phyloP scores from a whole-genome alignment of 2,329 filamentous ascomycete genomes.

The Dactylonectria estremocensis region DNA sequence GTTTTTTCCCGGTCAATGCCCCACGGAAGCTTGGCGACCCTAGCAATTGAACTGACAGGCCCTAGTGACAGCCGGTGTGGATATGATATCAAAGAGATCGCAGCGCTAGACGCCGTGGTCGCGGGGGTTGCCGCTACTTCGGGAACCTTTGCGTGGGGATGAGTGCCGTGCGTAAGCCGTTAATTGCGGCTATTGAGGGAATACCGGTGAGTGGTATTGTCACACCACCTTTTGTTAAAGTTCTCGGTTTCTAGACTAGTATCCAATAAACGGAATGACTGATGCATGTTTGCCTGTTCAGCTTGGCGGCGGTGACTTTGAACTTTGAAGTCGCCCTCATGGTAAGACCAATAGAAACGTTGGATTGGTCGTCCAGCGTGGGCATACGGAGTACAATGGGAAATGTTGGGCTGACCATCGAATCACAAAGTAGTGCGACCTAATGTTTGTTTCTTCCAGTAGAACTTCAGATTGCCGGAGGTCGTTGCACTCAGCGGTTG shows the following conservation, averaged over 20 bases:
- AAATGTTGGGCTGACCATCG: conserved; percentile 6
- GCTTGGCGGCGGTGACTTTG: conserved; percentile 61
- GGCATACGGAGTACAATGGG: not conserved
- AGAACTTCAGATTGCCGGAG: conserved; percentile 59
- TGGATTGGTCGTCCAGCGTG: not conserved
- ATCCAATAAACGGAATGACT: conserved; percentile 20
- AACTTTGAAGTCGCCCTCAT: conserved; percentile 64
- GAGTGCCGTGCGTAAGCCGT: conserved; percentile 58
- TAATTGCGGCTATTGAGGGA: conserved; percentile 66
- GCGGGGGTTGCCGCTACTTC: conserved; percentile 54
- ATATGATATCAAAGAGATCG: conserved; percentile 53
- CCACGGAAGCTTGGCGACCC: not conserved
- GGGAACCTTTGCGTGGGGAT: conserved; percentile 59
- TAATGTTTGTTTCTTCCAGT: conserved; percentile 55
- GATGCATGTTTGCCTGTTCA: conserved; percentile 42
- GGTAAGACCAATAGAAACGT: conserved; percentile 49
- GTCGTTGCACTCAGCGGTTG: conserved; percentile 59
- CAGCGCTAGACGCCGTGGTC: conserved; percentile 51
- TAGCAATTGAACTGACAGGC: not conserved
- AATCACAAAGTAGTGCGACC: conserved; percentile 52
- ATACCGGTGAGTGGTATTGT: conserved; percentile 60
- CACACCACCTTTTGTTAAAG: not conserved
- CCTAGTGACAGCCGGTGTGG: conserved; percentile 51
- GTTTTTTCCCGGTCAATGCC: conserved; percentile 54
- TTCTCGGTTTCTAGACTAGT: not conserved